Evolutionary conservation across 305 asterid species (phyloP).

Genomic region (Lippia alba): DNA sequence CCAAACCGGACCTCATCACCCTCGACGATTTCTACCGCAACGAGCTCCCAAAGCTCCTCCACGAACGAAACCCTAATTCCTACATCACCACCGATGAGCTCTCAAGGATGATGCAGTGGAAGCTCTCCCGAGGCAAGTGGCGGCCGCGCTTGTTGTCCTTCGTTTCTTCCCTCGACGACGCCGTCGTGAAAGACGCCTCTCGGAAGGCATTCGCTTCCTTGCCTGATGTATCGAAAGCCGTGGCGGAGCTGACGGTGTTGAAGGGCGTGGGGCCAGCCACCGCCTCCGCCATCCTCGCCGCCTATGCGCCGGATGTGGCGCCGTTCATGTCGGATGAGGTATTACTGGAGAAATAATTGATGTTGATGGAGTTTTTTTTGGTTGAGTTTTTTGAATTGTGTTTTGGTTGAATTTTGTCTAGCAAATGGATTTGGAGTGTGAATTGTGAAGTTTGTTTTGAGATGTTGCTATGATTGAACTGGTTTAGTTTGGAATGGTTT

Average conservation of each 20-base stretch:
- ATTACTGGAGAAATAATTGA: background rate
- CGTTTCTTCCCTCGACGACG: constrained; percentile 64
- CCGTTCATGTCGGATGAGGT: constrained; percentile 96
- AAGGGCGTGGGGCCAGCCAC: constrained; percentile 96
- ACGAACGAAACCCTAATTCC: constrained; percentile 65
- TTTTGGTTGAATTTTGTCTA: background rate
- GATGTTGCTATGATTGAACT: background rate
- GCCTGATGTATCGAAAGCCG: constrained; percentile 69
- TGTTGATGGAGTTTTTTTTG: background rate
- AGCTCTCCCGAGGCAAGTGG: constrained; percentile 86
- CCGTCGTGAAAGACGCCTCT: constrained; percentile 65
- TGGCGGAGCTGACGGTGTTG: constrained; percentile 62
- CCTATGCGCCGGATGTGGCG: constrained; percentile 71
- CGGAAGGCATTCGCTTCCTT: constrained; percentile 63
- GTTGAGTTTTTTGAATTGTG: background rate
- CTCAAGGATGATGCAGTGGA: constrained; percentile 82
- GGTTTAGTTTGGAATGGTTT: background rate
- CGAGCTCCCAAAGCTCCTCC: constrained; percentile 69
- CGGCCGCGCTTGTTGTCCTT: constrained; percentile 78
- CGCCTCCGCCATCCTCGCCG: constrained; percentile 89
- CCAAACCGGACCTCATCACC: constrained; percentile 61
- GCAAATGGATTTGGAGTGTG: background rate
- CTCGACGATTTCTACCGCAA: constrained; percentile 78
- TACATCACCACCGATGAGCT: constrained; percentile 69
- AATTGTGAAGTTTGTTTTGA: background rate